These are phyloP conservation scores for Pseudocercospora cruenta DNA, from an alignment of 2,329 filamentous ascomycete genomes.

Conservation along the genomic window DNA sequence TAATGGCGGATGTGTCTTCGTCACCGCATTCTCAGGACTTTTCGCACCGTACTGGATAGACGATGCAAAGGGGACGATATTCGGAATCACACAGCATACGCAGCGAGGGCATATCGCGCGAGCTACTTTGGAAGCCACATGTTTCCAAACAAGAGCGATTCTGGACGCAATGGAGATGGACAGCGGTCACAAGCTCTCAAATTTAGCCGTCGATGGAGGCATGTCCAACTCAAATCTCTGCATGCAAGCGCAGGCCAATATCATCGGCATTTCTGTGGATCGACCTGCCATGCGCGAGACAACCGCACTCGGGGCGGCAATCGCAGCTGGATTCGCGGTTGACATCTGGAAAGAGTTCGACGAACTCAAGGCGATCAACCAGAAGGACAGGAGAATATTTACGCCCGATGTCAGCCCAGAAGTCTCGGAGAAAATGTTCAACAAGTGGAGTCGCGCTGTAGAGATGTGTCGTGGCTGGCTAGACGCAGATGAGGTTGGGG, in stretches of 20 bases:
- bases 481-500: conserved; percentile 24
- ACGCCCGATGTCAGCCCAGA: conserved; percentile 61
- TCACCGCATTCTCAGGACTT: conserved; percentile 87
- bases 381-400: conserved; percentile 70
- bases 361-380: conserved; percentile 74
- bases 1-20: conserved; percentile 81
- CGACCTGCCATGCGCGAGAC: conserved; percentile 89
- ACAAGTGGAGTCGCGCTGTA: conserved; percentile 75
- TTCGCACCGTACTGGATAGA: conserved; percentile 97
- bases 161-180: conserved; percentile 90
- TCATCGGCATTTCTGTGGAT: conserved; percentile 81
- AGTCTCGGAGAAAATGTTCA: conserved; percentile 66
- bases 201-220: conserved; percentile 83
- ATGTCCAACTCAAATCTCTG: conserved; percentile 86
- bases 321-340: conserved; percentile 81
- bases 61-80: conserved; percentile 85
- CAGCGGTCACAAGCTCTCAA: conserved; percentile 72
- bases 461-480: conserved; percentile 77
- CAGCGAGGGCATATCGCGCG: conserved; percentile 86
- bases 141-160: conserved; percentile 93
- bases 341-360: conserved; percentile 76
- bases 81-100: conserved; percentile 64
- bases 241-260: conserved; percentile 89
- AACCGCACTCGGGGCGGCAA: conserved; percentile 83
- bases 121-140: conserved; percentile 86